Evolutionary conservation across 257 asterid species (phyloP), one percentile per base, ranked within the genome.

Genomic region (Solanum chiquidenum): DNA sequence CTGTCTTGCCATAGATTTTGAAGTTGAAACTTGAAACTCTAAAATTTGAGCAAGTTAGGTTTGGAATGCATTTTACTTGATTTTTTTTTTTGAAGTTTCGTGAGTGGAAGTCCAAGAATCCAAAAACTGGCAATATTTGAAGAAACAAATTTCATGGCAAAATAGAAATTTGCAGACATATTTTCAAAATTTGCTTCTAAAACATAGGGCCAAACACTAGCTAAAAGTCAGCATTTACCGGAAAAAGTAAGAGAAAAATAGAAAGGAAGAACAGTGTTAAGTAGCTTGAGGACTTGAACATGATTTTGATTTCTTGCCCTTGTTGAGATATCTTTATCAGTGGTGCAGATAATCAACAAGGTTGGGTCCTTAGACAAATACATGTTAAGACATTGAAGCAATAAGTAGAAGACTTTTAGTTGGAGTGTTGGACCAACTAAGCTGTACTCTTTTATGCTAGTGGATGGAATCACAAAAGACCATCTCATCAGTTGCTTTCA

Each of bases 361-460:
- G 38, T 90, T 37, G 98, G 98, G 62, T 95, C 96, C n/a, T 93
- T 97, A 34, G 96, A 95, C 93, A 94, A 91, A 83, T 95, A 95
- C 90, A 91, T 95, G 93, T 92, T 33, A 93, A 92, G 91, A 95
- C 96, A 74, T 95, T 97, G 98, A 94, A 73, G 87, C 94, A 75
- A 94, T 97, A 80, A 97, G 99, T 95, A 94, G 94, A 91, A 91
- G 98, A 58, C 25, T 58, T 58, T 7, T 58, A 20, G 25, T 58
- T 20, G 25, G 66, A 58, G 66, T 58, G 66, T 20, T 58, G 66
- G 25, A 58, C 66, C 66, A 58, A 58, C 66, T 20, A 58, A 58
- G 66, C 25, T 58, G 58, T 95, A 94, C 92, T 95, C 98, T 7
- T 95, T 95, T 88, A 97, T 97, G 98, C 98, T 94, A 90, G 98